Evolutionary conservation across 208 protist species (phyloP), one percentile per base, ranked within the genome.

Genomic region (Spongospora subterranea): DNA sequence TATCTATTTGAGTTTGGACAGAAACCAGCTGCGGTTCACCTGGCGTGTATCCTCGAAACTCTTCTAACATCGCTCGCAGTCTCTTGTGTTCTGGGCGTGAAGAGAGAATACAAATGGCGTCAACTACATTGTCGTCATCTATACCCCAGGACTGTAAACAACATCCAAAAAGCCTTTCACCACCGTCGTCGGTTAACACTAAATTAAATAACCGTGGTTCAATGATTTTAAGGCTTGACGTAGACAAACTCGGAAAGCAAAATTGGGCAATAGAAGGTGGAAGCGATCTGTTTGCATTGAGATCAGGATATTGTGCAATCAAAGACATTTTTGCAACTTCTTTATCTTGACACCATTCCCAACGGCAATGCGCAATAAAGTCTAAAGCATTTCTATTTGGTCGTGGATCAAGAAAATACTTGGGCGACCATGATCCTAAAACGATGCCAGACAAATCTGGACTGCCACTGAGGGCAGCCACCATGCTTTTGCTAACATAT

Each of bases 101-200:
- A 13, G 88, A 60, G 11, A 89, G 0, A 11, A 89, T 24, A 46
- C 24, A n/a, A 46, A 89, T 50, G 11, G 88, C 88, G 88, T 50
- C 71, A n/a, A 82, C n/a, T 35, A 6, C 71, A 13, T 45, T 35
- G 71, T 6, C 71, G 54, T 65, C 54, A 17, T 17, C 54, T 17
- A 32, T 29, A 43, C n/a, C 17, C 13, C n/a, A 13, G n/a, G 40
- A 20, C 71, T 82, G 71, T n/a, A 39, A 17, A 43, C 71, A 82
- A 43, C 35, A 35, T 35, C 17, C 71, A n/a, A 40, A 45, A 6
- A 6, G 6, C 35, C 71, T 35, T 35, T 6, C 13, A 43, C 71
- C 71, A n/a, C 35, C 71, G 6, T 6, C 6, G 6, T n/a, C 17
- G 17, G 71, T 82, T n/a, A 82, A 43, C 17, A 82, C 71, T 40